Conservation (phyloP, 2,329 filamentous ascomycete genomes). For the Pseudopithomyces chartarum region DNA sequence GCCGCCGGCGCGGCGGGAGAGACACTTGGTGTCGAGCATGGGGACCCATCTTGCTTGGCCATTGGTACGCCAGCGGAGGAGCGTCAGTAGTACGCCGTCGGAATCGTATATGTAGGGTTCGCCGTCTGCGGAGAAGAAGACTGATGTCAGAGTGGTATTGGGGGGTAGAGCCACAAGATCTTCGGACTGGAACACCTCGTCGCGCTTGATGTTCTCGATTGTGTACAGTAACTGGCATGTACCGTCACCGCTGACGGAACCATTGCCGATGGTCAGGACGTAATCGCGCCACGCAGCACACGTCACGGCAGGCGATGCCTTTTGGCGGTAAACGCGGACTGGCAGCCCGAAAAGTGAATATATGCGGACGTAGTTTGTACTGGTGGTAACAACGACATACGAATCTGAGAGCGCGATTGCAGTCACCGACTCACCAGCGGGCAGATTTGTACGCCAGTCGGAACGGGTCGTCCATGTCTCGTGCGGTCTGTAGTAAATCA, state of each 20-base stretch:
- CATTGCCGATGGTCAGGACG: constrained; percentile 94
- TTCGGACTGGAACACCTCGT: constrained; percentile 93
- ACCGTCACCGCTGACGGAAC: constrained; percentile 79
- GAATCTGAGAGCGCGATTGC: constrained; percentile 91
- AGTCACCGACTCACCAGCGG: constrained; percentile 80
- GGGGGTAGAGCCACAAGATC: constrained; percentile 85
- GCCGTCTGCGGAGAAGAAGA: constrained; percentile 93
- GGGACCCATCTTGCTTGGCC: constrained; percentile 91
- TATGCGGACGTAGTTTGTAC: constrained; percentile 84
- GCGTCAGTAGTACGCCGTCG: constrained; percentile 82
- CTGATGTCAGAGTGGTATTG: constrained; percentile 73
- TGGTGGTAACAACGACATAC: constrained; percentile 88
- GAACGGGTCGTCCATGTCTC: constrained; percentile 92
- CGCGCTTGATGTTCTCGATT: constrained; percentile 91
- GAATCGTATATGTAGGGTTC: constrained; percentile 97
- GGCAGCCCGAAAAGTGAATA: constrained; percentile 94
- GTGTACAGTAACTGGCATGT: constrained; percentile 81
- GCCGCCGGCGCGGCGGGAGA: constrained; percentile 81
- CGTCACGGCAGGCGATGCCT: constrained; percentile 86
- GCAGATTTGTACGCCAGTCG: constrained; percentile 90
- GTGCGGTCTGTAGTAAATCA: constrained; percentile 94
- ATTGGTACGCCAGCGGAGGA: constrained; percentile 87
- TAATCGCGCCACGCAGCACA: constrained; percentile 96
- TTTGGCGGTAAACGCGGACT: constrained; percentile 86
- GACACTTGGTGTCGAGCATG: constrained; percentile 82